Conservation (phyloP, 2,329 filamentous ascomycete species). For the Amylocarpus encephaloides region DNA sequence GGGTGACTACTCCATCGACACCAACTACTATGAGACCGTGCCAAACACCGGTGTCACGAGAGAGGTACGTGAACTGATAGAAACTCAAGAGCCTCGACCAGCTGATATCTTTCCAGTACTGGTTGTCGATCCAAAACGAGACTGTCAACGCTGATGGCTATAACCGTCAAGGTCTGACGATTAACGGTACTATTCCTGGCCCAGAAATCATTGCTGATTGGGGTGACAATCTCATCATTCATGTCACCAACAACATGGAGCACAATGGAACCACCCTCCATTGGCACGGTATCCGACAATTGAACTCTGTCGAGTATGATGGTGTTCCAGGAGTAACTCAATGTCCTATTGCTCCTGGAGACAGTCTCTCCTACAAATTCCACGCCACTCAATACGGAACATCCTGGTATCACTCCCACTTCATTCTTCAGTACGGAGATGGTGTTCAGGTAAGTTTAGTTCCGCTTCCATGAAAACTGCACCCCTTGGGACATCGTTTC, state of each 20-base stretch:
- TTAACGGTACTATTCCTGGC: conserved; percentile 34
- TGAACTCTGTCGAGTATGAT: conserved; percentile 33
- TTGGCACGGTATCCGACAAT: conserved; percentile 45
- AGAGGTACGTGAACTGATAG: conserved; percentile 21
- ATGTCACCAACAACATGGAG: conserved; percentile 32
- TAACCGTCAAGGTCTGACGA: conserved; percentile 46
- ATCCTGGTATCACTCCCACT: conserved; percentile 30
- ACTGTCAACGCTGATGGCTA: conserved; percentile 36
- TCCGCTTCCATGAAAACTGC: not conserved
- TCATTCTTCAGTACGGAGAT: conserved; percentile 26
- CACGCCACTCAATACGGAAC: conserved; percentile 29
- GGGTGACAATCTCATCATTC: conserved; percentile 29
- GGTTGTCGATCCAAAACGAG: conserved; percentile 22
- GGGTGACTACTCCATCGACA: conserved; percentile 30
- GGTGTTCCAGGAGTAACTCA: conserved; percentile 46
- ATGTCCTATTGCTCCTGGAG: conserved; percentile 59
- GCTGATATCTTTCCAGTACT: conserved; percentile 20
- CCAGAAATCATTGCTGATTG: conserved; percentile 36
- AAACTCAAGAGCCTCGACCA: not conserved
- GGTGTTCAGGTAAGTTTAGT: conserved; percentile 31
- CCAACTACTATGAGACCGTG: conserved; percentile 26
- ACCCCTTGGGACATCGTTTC: too few species aligned
- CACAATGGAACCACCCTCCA: conserved; percentile 45
- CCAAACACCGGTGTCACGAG: conserved; percentile 32
- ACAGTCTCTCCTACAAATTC: conserved; percentile 36